These are phyloP conservation scores for Verticillium dahliae DNA, from an alignment of 2,329 filamentous ascomycete genomes.

Conservation along the genomic window DNA sequence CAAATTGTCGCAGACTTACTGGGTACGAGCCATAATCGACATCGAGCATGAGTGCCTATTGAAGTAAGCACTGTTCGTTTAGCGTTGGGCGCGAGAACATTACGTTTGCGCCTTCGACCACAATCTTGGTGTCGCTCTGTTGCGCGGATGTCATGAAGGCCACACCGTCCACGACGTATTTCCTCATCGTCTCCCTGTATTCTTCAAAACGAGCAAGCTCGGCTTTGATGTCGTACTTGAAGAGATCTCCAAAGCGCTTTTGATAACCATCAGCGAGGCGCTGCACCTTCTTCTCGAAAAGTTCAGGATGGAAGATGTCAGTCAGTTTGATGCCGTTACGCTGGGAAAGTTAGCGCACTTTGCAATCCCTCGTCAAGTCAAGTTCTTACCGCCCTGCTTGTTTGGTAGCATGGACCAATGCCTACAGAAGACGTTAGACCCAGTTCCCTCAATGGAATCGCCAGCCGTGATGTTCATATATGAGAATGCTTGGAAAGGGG, in stretches of 20 bases:
- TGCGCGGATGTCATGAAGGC: conserved; percentile 58
- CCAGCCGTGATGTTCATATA: conserved; percentile 10
- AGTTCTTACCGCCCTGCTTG: conserved; percentile 19
- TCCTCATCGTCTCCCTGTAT: conserved; percentile 37
- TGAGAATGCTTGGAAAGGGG: conserved; percentile 13
- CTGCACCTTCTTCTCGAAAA: conserved; percentile 62
- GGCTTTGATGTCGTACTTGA: conserved; percentile 61
- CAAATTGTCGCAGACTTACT: conserved; percentile 15
- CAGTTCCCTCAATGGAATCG: conserved; percentile 13
- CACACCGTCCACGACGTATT: conserved; percentile 47
- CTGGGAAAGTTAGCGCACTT: conserved; percentile 15
- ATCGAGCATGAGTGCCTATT: conserved; percentile 57
- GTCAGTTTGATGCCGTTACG: conserved; percentile 59
- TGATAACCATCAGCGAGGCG: conserved; percentile 55
- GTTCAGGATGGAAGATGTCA: conserved; percentile 60
- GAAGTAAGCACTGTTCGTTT: conserved; percentile 38
- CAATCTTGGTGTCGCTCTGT: conserved; percentile 49
- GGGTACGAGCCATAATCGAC: conserved; percentile 42
- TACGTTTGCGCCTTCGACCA: conserved; percentile 60
- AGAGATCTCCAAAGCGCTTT: conserved; percentile 61
- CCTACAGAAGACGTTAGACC: conserved; percentile 20
- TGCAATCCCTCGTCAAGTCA: conserved; percentile 10
- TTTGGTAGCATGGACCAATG: conserved; percentile 30
- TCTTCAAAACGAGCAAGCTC: conserved; percentile 47
- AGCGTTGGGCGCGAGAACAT: conserved; percentile 4